phyloP scores from a whole-genome alignment of 345 rosid genomes.

The Populus alba region DNA sequence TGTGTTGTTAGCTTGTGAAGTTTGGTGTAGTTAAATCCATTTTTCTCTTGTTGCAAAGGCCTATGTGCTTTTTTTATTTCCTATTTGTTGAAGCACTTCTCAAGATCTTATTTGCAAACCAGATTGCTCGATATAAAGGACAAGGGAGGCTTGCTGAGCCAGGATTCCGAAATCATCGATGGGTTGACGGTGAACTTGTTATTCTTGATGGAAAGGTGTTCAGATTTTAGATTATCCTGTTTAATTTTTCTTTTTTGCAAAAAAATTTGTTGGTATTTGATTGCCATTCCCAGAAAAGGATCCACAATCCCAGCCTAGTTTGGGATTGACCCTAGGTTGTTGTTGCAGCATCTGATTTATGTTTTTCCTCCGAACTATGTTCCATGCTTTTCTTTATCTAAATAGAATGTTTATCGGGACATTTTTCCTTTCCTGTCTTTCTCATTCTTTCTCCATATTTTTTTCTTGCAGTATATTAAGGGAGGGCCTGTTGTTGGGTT shows the following conservation, averaged over 20 bases:
- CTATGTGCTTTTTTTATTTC: not conserved
- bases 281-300: no score
- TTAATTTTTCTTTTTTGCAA: not conserved
- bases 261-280: no score
- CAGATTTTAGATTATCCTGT: not conserved
- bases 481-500: slow-evolving; percentile 97
- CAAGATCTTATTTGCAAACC: slow-evolving; percentile 11
- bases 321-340: no score
- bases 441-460: not conserved
- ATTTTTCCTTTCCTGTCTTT: slow-evolving; percentile 9
- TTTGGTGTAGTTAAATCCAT: not conserved
- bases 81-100: slow-evolving; percentile 7
- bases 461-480: slow-evolving; percentile 65
- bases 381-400: not conserved
- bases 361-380: not conserved
- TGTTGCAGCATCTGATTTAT: not conserved
- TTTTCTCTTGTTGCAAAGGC: not conserved
- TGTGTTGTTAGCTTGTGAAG: slow-evolving; percentile 23
- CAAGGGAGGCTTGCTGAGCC: slow-evolving; percentile 95
- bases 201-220: slow-evolving; percentile 91
- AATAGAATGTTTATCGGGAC: not conserved
- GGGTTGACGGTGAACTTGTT: slow-evolving; percentile 99
- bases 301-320: no score
- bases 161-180: slow-evolving; percentile 78
- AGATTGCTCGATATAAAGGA: slow-evolving; percentile 94